Evolutionary conservation across 2,329 filamentous ascomycete species (phyloP).

Genomic region (Aureobasidium sp.): DNA sequence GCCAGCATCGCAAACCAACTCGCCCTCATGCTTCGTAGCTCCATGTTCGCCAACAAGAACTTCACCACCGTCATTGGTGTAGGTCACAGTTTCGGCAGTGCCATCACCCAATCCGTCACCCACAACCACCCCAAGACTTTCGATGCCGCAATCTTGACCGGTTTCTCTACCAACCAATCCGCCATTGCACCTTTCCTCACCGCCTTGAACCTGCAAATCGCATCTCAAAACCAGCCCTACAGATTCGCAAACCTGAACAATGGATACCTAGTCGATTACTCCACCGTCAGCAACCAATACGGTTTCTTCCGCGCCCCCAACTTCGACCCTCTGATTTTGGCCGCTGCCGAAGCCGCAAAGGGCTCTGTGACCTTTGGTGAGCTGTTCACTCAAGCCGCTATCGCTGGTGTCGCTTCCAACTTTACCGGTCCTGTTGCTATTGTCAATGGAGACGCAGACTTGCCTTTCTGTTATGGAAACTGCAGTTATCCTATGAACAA

Average conservation of each 20-base stretch:
- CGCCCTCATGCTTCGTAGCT: constrained; percentile 26
- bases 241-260: constrained; percentile 26
- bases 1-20: constrained; percentile 33
- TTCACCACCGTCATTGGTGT: constrained; percentile 34
- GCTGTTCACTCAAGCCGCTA: constrained; percentile 23
- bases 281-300: constrained; percentile 25
- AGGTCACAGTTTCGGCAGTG: constrained; percentile 31
- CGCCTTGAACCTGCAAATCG: constrained; percentile 26
- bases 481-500: constrained; percentile 25
- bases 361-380: constrained; percentile 28
- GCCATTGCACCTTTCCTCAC: constrained; percentile 22
- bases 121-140: constrained; percentile 47
- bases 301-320: constrained; percentile 27
- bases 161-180: constrained; percentile 27
- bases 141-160: constrained; percentile 34
- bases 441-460: constrained; percentile 26
- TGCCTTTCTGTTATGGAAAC: constrained; percentile 29
- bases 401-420: constrained; percentile 18
- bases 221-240: constrained; percentile 23
- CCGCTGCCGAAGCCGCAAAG: constrained; percentile 25
- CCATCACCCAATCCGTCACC: constrained; percentile 46
- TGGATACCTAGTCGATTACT: constrained; percentile 26
- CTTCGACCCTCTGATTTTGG: constrained; percentile 26
- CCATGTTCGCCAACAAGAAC: constrained; percentile 22
- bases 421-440: constrained; percentile 26